phyloP scores from a whole-genome alignment of 2,329 filamentous ascomycete species.

The Pseudocercospora cruenta region DNA sequence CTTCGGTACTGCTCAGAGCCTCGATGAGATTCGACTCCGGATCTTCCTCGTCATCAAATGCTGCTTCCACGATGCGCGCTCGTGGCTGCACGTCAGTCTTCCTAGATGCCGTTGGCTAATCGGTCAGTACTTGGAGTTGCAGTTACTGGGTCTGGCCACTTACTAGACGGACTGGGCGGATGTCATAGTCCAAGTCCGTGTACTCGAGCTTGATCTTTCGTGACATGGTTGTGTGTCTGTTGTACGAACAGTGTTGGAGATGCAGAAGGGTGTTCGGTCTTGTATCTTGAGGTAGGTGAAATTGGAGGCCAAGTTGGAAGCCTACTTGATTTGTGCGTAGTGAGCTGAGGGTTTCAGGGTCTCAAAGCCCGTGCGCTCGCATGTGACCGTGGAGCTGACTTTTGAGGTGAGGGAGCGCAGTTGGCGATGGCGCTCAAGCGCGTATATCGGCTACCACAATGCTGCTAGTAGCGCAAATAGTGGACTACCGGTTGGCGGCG shows the following conservation, averaged over 20 bases:
- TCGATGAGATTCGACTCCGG: background rate
- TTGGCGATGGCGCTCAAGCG: too few relatives aligned
- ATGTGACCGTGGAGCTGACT: too few relatives aligned
- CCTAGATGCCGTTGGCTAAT: background rate
- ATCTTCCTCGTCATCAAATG: background rate
- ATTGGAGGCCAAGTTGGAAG: too few relatives aligned
- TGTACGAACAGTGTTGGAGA: background rate
- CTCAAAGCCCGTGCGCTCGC: too few relatives aligned
- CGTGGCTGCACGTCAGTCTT: background rate
- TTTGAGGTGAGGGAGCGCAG: too few relatives aligned
- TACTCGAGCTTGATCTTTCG: background rate
- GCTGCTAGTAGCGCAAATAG: background rate
- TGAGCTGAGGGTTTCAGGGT: too few relatives aligned
- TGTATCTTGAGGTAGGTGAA: background rate
- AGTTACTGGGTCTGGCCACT: background rate
- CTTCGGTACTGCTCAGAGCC: background rate
- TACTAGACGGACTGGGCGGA: background rate
- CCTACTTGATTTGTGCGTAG: too few relatives aligned
- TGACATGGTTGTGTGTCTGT: background rate
- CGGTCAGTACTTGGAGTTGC: background rate
- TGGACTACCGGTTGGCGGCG: background rate
- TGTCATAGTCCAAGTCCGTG: background rate
- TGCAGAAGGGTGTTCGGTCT: background rate
- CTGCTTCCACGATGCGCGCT: background rate
- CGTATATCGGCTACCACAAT: background rate